phyloP scores from a whole-genome alignment of 1,284 basidiomycete genomes.

The Anthracocystis panici-leucophaei region DNA sequence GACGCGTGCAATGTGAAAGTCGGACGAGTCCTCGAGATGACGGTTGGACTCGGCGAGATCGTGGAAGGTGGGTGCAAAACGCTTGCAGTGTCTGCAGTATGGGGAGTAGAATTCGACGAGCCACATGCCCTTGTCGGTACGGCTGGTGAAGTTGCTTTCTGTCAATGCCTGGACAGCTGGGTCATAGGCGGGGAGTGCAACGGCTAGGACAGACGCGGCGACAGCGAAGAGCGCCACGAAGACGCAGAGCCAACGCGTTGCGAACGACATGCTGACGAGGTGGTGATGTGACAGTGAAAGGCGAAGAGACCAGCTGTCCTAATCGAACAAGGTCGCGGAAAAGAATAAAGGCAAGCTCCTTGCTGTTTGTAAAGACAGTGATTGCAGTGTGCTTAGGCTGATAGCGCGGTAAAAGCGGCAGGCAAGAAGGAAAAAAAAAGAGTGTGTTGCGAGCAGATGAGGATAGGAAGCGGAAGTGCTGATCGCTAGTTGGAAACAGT shows the following conservation, averaged over 20 bases:
- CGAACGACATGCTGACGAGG: conserved; percentile 10
- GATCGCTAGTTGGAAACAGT: not conserved
- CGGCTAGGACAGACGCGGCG: conserved; percentile 4
- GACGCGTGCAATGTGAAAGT: conserved; percentile 63
- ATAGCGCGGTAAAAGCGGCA: not conserved
- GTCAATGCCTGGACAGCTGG: conserved; percentile 24
- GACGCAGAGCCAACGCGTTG: conserved; percentile 14
- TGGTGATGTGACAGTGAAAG: not conserved
- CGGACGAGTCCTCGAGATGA: conserved; percentile 50
- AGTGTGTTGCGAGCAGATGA: not conserved
- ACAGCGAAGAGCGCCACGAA: conserved; percentile 4
- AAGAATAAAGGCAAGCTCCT: not conserved
- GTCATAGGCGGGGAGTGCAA: conserved; percentile 31
- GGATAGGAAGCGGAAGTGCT: not conserved
- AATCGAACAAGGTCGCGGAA: not conserved
- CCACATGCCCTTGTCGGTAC: conserved; percentile 39
- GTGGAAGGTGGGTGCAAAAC: conserved; percentile 85
- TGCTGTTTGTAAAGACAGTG: not conserved
- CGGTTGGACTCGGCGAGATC: conserved; percentile 72
- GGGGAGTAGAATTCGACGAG: conserved; percentile 73
- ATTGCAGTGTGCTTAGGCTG: not conserved
- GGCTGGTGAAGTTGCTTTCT: conserved; percentile 32
- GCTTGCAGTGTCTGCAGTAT: conserved; percentile 80
- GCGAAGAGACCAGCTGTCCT: not conserved
- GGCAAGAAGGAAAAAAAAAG: not conserved